Evolutionary conservation across 2,329 filamentous ascomycete genomes (phyloP).

Genomic region (Zopfia rhizophila): DNA sequence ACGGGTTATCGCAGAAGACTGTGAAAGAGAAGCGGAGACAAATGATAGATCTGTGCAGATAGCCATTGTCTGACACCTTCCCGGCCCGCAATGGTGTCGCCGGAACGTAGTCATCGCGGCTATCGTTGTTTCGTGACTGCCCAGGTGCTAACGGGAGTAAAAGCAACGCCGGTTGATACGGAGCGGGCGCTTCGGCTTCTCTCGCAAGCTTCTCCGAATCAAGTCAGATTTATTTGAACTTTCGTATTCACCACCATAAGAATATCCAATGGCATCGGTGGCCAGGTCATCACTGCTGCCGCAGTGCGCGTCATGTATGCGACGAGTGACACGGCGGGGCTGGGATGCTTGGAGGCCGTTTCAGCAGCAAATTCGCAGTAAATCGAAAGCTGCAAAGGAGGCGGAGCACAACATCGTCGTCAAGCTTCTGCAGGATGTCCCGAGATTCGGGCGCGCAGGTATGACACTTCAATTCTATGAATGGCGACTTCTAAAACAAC

Average conservation of each 20-base stretch:
- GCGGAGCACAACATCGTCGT: conserved; percentile 58
- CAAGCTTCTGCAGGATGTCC: conserved; percentile 63
- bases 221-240: conserved; percentile 27
- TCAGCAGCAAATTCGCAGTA: conserved; percentile 54
- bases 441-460: conserved; percentile 60
- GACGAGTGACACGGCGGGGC: conserved; percentile 43
- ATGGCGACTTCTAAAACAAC: conserved; percentile 26
- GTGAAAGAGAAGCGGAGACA: conserved; percentile 15
- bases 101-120: conserved; percentile 32
- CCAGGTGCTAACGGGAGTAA: too few species aligned
- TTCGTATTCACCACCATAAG: conserved; percentile 3
- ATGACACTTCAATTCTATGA: conserved; percentile 18
- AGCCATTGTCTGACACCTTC: conserved; percentile 43
- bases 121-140: conserved; percentile 32
- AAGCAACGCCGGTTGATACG: conserved; percentile 32
- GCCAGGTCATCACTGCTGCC: conserved; percentile 45
- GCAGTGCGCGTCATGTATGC: conserved; percentile 52
- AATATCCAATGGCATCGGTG: conserved; percentile 45
- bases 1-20: conserved; percentile 20
- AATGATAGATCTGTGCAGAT: conserved; percentile 18
- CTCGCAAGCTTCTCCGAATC: conserved; percentile 42
- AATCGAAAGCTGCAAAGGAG: conserved; percentile 58
- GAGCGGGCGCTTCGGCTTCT: conserved; percentile 19
- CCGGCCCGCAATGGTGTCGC: conserved; percentile 23
- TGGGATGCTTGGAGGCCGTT: conserved; percentile 37